phyloP scores from a whole-genome alignment of 2,329 filamentous ascomycete genomes.

The Exophiala oligosperma region DNA sequence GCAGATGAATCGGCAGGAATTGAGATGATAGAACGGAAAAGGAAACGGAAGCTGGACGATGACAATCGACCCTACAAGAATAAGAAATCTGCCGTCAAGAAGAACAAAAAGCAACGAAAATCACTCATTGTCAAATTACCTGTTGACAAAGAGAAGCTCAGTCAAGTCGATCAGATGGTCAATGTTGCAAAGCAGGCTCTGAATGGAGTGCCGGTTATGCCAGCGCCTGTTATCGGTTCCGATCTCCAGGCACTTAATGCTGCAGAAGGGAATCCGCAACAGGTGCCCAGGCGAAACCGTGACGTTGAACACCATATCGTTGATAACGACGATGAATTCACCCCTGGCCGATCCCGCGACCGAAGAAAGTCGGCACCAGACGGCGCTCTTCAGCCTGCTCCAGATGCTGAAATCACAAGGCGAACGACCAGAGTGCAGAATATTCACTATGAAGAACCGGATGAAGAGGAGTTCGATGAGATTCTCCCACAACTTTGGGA shows the following conservation, averaged over 20 bases:
- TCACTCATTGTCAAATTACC: constrained; percentile 31
- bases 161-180: constrained; percentile 18
- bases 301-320: constrained; percentile 18
- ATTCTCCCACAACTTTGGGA: constrained; percentile 7
- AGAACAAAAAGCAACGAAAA: constrained; percentile 18
- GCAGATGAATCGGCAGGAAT: constrained; percentile 21
- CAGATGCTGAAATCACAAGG: constrained; percentile 20
- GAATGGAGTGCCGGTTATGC: constrained; percentile 15
- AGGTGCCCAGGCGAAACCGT: constrained; percentile 21
- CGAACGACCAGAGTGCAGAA: constrained; percentile 26
- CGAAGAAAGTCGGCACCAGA: constrained; percentile 22
- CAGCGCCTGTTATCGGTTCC: constrained; percentile 28
- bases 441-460: constrained; percentile 26
- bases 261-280: constrained; percentile 28
- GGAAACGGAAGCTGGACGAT: constrained; percentile 32
- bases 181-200: constrained; percentile 19
- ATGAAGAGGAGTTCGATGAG: constrained; percentile 28
- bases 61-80: constrained; percentile 20
- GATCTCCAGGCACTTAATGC: constrained; percentile 32
- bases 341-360: constrained; percentile 25
- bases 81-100: constrained; percentile 12
- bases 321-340: constrained; percentile 32
- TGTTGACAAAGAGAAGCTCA: constrained; percentile 28
- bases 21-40: constrained; percentile 29
- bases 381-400: constrained; percentile 13